These are phyloP conservation scores for Cercospora berteroae DNA, from an alignment of 2,329 filamentous ascomycete genomes.

Conservation along the genomic window DNA sequence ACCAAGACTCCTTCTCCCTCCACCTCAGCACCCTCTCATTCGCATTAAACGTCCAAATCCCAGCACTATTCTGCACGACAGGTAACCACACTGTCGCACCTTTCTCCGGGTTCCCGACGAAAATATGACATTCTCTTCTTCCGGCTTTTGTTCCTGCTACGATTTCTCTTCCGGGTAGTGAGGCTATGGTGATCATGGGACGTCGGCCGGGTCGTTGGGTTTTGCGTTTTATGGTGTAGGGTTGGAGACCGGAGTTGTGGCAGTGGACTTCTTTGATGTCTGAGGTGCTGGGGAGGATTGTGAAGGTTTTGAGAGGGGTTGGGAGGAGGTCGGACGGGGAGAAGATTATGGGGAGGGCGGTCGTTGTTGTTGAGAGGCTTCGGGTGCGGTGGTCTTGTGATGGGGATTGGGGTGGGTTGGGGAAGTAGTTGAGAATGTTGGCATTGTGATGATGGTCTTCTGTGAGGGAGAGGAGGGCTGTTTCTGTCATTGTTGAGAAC, in stretches of 20 bases:
- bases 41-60: constrained; percentile 3
- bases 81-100: constrained; percentile 8
- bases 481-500: neutral
- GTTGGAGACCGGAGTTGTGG: constrained; percentile 2
- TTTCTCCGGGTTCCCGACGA: constrained; percentile 1
- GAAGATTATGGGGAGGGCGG: neutral
- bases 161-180: neutral
- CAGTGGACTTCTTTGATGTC: constrained; percentile 9
- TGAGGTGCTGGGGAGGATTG: neutral
- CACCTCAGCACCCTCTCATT: neutral
- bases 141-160: constrained; percentile 9
- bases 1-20: neutral
- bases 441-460: neutral
- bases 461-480: neutral
- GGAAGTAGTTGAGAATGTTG: neutral
- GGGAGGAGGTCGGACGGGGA: neutral
- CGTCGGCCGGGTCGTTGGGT: neutral
- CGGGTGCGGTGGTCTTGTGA: neutral
- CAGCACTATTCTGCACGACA: neutral
- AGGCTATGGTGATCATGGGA: constrained; percentile 7
- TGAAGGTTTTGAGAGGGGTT: neutral
- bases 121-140: constrained; percentile 5
- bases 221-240: constrained; percentile 3
- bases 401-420: neutral
- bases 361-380: neutral